phyloP scores from a whole-genome alignment of 1,139 yeast species.

The Geotrichum phurueaensis region DNA sequence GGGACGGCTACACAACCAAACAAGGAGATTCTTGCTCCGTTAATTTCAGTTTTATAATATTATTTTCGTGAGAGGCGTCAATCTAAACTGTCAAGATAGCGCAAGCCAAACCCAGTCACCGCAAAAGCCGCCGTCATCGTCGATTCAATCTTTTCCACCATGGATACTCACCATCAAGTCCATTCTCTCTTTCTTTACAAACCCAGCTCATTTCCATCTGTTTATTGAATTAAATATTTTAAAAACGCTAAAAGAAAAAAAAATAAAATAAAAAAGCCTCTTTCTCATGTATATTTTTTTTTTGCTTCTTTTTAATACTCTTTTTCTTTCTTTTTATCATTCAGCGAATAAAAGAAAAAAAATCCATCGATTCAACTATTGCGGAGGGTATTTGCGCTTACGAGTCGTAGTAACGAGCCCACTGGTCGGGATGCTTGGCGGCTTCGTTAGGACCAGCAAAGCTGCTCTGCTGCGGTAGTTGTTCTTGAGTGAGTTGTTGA shows the following conservation, averaged over 20 bases:
- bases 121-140: background rate
- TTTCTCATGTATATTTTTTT: background rate
- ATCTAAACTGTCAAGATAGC: background rate
- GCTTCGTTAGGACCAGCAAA: background rate
- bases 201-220: background rate
- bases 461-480: background rate
- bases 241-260: background rate
- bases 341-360: background rate
- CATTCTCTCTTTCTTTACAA: background rate
- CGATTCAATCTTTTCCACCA: background rate
- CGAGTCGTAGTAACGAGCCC: background rate
- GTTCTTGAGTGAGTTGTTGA: background rate
- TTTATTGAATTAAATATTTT: background rate
- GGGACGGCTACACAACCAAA: background rate
- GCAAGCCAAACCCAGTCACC: background rate
- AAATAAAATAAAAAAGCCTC: background rate
- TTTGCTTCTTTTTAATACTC: background rate
- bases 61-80: background rate
- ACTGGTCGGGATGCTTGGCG: background rate
- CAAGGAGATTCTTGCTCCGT: background rate
- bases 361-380: background rate
- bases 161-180: background rate
- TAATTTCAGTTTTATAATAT: background rate
- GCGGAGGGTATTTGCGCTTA: background rate
- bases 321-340: background rate